Evolutionary conservation across 371 early-diverging fungal species (phyloP), one percentile per base, ranked within the genome.

Genomic region (Encephalitozoon hellem): DNA sequence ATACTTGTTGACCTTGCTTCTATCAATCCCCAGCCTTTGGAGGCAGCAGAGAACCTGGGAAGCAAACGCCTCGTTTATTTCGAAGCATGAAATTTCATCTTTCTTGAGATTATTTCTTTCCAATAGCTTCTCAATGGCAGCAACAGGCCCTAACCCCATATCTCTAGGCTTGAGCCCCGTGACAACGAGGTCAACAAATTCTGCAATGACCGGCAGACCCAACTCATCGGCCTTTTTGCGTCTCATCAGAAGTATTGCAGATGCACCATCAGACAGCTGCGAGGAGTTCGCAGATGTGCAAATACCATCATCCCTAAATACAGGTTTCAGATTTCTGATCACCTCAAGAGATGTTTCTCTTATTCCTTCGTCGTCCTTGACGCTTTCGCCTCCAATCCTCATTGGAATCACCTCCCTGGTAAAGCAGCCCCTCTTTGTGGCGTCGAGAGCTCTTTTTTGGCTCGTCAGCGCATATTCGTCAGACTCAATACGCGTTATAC

Each of bases 1-100:
- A 88, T 93, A 90, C 59, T 93, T 93, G 87, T 96, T 96, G 77
- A 95, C 93, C 89, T 91, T 94, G 72, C 90, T 88, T 76, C 87
- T 69, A 59, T 89, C 88, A 76, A 95, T 87, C 28, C 89, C 88
- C 51, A 94, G 88, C 85, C 90, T 89, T 85, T 93, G 88, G 45
- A 93, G 88, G 74, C 89, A 90, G 89, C 91, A 93, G 59, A 94
- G 89, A 21, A 93, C 90, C 87, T 95, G 95, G 76, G 94, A 93
- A 32, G 95, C 95, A 86, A 96, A 95, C 25, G 96, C 96, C 86
- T 95, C 95, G 87, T 95, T 96, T 85, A 96, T 89, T 87, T 96
- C 96, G 69, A 94, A 83, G 42, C 91, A 82, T 75, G 89, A 90
- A 38, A 95, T 87, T 82, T 96, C 92, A 65, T 88, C 83, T 55